A percentile compares a stretch with the other conserved stretches of the same genome.
phyloP scores from a whole-genome alignment of 2,329 filamentous ascomycete species.

The Penicillium decumbens region DNA sequence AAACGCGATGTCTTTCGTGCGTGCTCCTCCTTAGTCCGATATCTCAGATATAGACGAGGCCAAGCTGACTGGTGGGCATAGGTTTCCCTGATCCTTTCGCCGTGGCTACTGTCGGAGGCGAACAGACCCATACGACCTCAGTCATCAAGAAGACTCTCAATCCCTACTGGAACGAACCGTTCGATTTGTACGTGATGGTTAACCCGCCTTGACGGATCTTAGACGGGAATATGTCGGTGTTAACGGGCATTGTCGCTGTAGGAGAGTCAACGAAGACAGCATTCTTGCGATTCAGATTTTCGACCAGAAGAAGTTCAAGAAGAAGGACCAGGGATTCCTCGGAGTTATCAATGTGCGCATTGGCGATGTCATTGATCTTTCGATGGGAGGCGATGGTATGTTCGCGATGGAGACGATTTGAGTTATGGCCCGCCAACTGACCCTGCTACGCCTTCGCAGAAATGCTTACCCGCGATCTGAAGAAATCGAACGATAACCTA shows the following conservation, averaged over 20 bases:
- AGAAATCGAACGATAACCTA: slow-evolving; percentile 96
- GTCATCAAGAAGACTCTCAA: slow-evolving; percentile 97
- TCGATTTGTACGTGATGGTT: slow-evolving; percentile 74
- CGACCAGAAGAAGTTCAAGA: slow-evolving; percentile 99
- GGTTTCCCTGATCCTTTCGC: slow-evolving; percentile 97
- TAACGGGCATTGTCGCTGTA: slow-evolving; percentile 39
- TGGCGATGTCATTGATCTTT: slow-evolving; percentile 87
- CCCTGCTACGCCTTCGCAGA: slow-evolving; percentile 49
- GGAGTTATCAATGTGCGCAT: slow-evolving; percentile 97
- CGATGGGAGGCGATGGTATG: slow-evolving; percentile 84
- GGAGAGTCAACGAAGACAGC: slow-evolving; percentile 87
- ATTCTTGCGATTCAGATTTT: slow-evolving; percentile 98
- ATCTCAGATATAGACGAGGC: slow-evolving; percentile 7
- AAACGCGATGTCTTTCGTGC: slow-evolving; percentile 98
- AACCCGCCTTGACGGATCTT: background rate
- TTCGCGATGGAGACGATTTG: slow-evolving; percentile 17
- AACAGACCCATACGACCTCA: slow-evolving; percentile 96
- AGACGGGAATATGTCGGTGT: slow-evolving; percentile 1
- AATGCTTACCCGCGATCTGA: slow-evolving; percentile 95
- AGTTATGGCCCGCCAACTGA: slow-evolving; percentile 13
- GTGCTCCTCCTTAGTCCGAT: slow-evolving; percentile 39
- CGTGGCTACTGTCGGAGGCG: slow-evolving; percentile 92
- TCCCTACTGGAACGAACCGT: slow-evolving; percentile 99
- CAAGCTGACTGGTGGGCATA: slow-evolving; percentile 38
- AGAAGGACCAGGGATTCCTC: slow-evolving; percentile 98